Evolutionary conservation across 495 filamentous ascomycete species (phyloP).

Genomic region (Podospora fimiseda): DNA sequence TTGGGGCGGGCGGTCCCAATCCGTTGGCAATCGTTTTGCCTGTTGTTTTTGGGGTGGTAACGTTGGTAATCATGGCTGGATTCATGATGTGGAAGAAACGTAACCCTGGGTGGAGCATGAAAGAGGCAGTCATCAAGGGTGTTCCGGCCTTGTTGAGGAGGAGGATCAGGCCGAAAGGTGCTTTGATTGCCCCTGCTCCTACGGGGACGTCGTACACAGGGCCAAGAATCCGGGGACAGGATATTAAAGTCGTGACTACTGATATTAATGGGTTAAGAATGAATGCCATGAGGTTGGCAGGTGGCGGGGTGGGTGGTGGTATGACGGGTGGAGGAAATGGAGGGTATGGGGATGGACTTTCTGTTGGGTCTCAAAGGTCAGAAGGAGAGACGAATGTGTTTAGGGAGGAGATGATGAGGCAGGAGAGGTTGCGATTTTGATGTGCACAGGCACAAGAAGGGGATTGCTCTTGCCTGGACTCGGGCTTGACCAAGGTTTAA

Average conservation of each 20-base stretch:
- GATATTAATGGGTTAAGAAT: slow-evolving; percentile 12
- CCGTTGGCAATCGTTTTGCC: slow-evolving; percentile 19
- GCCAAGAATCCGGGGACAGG: slow-evolving; percentile 3
- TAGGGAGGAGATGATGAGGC: slow-evolving; percentile 12
- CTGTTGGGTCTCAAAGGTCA: neutral
- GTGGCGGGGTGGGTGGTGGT: neutral
- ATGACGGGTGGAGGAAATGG: neutral
- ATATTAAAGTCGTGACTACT: slow-evolving; percentile 9
- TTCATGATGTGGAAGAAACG: slow-evolving; percentile 10
- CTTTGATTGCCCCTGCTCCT: neutral
- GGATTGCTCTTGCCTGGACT: too few relatives aligned
- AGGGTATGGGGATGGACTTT: neutral
- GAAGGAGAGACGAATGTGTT: slow-evolving; percentile 7
- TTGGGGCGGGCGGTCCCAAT: slow-evolving; percentile 2
- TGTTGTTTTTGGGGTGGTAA: slow-evolving; percentile 11
- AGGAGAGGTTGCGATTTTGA: slow-evolving; percentile 4
- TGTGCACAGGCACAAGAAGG: too few relatives aligned
- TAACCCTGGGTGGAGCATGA: neutral
- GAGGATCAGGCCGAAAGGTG: neutral
- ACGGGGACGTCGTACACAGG: neutral
- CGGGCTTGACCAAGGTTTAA: too few relatives aligned
- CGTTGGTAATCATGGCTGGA: slow-evolving; percentile 5
- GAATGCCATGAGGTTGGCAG: slow-evolving; percentile 5
- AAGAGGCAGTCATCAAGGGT: neutral
- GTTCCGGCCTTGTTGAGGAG: neutral